These are phyloP conservation scores for Ustilago lituana DNA, from an alignment of 1,284 basidiomycete genomes.

Conservation along the genomic window DNA sequence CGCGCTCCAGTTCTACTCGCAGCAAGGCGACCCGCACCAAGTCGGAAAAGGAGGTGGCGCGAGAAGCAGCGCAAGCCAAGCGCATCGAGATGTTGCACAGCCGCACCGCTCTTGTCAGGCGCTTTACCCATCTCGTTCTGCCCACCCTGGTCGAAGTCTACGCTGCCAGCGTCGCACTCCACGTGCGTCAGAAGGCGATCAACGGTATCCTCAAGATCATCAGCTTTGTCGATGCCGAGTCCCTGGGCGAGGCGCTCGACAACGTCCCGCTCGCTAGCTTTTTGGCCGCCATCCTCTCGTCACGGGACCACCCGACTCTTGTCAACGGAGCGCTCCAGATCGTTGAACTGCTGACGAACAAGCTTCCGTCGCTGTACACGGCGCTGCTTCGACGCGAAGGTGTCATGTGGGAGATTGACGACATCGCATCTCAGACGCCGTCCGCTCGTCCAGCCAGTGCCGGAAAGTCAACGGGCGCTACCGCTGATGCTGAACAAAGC, in stretches of 20 bases:
- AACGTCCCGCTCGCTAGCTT: slow-evolving; percentile 65
- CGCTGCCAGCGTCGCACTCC: slow-evolving; percentile 59
- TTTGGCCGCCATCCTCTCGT: slow-evolving; percentile 59
- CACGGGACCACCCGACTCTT: slow-evolving; percentile 51
- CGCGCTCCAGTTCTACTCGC: slow-evolving; percentile 21
- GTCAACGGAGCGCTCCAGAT: slow-evolving; percentile 63
- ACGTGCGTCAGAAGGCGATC: slow-evolving; percentile 57
- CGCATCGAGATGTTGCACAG: slow-evolving; percentile 58
- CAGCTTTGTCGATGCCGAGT: slow-evolving; percentile 58
- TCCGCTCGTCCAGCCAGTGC: slow-evolving; percentile 73
- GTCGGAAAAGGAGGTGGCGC: slow-evolving; percentile 48
- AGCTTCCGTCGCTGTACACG: slow-evolving; percentile 59
- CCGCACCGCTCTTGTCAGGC: slow-evolving; percentile 53
- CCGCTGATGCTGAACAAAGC: slow-evolving; percentile 74
- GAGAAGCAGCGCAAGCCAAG: slow-evolving; percentile 51
- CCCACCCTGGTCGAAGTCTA: slow-evolving; percentile 64
- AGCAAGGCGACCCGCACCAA: slow-evolving; percentile 30
- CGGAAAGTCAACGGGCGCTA: slow-evolving; percentile 81
- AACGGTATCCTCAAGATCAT: slow-evolving; percentile 62
- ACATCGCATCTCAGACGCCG: slow-evolving; percentile 54
- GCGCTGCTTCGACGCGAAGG: slow-evolving; percentile 60
- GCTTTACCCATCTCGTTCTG: slow-evolving; percentile 62
- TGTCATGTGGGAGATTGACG: slow-evolving; percentile 63
- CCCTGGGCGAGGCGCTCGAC: slow-evolving; percentile 52
- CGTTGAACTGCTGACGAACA: slow-evolving; percentile 62